Percentiles rank a stretch among this genome's conserved stretches.
phyloP scores from a whole-genome alignment of 2,329 filamentous ascomycete genomes.

The Pseudogymnoascus sp. region DNA sequence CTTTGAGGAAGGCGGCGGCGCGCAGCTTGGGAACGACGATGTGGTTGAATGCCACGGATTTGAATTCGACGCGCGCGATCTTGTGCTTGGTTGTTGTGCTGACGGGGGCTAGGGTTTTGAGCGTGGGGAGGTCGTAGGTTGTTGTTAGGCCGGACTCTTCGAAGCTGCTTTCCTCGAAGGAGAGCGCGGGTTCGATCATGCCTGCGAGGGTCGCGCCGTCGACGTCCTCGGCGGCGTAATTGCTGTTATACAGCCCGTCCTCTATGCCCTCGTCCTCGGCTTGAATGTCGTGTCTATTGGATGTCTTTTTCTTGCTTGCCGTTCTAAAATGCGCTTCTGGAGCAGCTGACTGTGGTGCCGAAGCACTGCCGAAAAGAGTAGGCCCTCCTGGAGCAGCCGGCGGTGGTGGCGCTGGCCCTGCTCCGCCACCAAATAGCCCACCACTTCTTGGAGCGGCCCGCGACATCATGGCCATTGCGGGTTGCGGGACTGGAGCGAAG shows the following conservation, averaged over 20 bases:
- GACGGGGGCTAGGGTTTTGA: slow-evolving; percentile 49
- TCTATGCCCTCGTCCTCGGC: slow-evolving; percentile 14
- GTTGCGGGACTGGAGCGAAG: not conserved
- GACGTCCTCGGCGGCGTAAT: slow-evolving; percentile 14
- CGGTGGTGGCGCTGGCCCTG: no score
- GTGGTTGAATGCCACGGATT: slow-evolving; percentile 46
- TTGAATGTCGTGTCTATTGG: no score
- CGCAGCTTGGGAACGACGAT: slow-evolving; percentile 55
- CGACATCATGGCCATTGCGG: not conserved
- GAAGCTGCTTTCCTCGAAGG: slow-evolving; percentile 46
- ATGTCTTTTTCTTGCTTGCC: no score
- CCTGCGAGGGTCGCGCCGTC: slow-evolving; percentile 15
- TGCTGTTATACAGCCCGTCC: not conserved
- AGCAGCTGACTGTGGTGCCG: no score
- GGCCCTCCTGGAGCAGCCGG: no score
- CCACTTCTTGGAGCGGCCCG: not conserved
- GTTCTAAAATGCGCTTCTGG: no score
- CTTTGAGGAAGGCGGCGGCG: slow-evolving; percentile 52
- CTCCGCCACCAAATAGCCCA: no score
- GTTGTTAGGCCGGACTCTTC: slow-evolving; percentile 54
- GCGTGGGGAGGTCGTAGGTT: slow-evolving; percentile 52
- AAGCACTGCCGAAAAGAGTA: no score
- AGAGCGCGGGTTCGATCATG: slow-evolving; percentile 23
- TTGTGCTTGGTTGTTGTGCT: slow-evolving; percentile 49
- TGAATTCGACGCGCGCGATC: slow-evolving; percentile 47